A percentile compares a stretch with the other conserved stretches of the same genome.
Conservation (phyloP, 2,329 filamentous ascomycete genomes). For the Colletotrichum sp. region DNA sequence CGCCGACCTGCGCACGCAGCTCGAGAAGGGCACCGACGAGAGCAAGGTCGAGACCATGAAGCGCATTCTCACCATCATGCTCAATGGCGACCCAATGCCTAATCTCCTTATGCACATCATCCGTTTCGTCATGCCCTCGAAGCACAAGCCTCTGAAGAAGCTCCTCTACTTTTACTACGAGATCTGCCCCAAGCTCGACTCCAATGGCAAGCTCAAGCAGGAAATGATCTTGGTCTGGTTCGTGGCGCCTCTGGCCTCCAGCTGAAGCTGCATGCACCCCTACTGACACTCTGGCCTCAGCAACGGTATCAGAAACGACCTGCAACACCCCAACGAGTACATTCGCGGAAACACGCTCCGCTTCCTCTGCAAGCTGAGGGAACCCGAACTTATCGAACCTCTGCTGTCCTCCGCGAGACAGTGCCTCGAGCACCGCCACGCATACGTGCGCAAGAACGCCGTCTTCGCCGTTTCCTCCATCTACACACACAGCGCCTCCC, state of each 20-base stretch:
- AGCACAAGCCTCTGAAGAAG: conserved; percentile 96
- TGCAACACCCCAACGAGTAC: conserved; percentile 98
- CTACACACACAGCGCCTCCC: conserved; percentile 84
- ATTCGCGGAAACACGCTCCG: conserved; percentile 97
- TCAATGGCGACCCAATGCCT: conserved; percentile 96
- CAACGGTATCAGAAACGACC: conserved; percentile 96
- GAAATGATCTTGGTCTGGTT: conserved; percentile 99
- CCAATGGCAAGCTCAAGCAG: conserved; percentile 93
- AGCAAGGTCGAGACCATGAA: conserved; percentile 96
- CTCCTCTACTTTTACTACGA: conserved; percentile 99
- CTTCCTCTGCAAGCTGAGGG: conserved; percentile 94
- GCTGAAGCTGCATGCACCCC: neutral
- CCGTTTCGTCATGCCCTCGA: conserved; percentile 98
- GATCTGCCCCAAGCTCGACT: conserved; percentile 95
- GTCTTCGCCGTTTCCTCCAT: conserved; percentile 95
- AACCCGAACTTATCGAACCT: conserved; percentile 94
- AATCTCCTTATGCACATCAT: conserved; percentile 99
- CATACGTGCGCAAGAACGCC: conserved; percentile 97
- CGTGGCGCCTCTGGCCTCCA: conserved; percentile 25
- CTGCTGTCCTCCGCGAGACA: conserved; percentile 89
- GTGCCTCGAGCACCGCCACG: conserved; percentile 94
- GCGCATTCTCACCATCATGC: conserved; percentile 94
- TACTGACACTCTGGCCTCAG: conserved; percentile 48
- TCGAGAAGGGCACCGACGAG: conserved; percentile 94
- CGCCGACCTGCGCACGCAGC: conserved; percentile 89